Conservation (phyloP, 2,329 filamentous ascomycete genomes). For the Parastagonospora avenae region DNA sequence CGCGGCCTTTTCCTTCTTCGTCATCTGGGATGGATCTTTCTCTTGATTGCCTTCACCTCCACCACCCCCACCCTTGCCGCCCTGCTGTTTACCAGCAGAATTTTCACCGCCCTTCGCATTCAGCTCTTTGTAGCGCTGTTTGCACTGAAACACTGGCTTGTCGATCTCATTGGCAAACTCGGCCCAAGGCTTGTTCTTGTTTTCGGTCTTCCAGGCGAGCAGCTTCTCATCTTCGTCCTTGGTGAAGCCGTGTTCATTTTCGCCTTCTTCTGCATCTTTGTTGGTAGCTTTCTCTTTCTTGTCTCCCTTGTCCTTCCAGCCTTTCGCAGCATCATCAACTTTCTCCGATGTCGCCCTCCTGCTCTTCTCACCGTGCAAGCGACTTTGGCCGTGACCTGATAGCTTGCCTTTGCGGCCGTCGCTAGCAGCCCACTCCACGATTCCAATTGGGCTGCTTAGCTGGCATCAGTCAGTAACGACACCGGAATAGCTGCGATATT, state of each 20-base stretch:
- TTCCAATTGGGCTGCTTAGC: slow-evolving; percentile 28
- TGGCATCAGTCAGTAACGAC: slow-evolving; percentile 8
- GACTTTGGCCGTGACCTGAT: slow-evolving; percentile 19
- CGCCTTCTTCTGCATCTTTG: neutral
- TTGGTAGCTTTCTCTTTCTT: neutral
- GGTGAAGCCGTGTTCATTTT: slow-evolving; percentile 31
- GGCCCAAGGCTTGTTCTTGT: slow-evolving; percentile 30
- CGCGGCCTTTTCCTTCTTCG: slow-evolving; percentile 10
- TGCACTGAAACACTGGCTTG: slow-evolving; percentile 23
- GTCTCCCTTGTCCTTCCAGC: neutral
- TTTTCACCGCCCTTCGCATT: slow-evolving; percentile 32
- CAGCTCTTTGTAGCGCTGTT: slow-evolving; percentile 43
- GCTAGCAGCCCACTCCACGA: slow-evolving; percentile 40
- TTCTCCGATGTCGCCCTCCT: slow-evolving; percentile 15
- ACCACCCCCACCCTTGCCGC: slow-evolving; percentile 17
- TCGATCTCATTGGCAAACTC: slow-evolving; percentile 37
- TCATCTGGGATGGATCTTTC: neutral
- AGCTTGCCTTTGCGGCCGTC: slow-evolving; percentile 39
- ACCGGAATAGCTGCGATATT: rapidly evolving
- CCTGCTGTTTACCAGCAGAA: slow-evolving; percentile 8
- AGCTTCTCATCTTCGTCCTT: slow-evolving; percentile 50
- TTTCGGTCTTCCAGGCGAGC: slow-evolving; percentile 40
- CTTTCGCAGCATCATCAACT: slow-evolving; percentile 4
- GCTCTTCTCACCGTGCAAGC: slow-evolving; percentile 18
- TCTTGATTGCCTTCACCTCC: neutral